A percentile compares a stretch with the other conserved stretches of the same genome.
These are phyloP conservation scores for Euphrasia confusa DNA, from an alignment of 257 asterid genomes.

Conservation along the genomic window DNA sequence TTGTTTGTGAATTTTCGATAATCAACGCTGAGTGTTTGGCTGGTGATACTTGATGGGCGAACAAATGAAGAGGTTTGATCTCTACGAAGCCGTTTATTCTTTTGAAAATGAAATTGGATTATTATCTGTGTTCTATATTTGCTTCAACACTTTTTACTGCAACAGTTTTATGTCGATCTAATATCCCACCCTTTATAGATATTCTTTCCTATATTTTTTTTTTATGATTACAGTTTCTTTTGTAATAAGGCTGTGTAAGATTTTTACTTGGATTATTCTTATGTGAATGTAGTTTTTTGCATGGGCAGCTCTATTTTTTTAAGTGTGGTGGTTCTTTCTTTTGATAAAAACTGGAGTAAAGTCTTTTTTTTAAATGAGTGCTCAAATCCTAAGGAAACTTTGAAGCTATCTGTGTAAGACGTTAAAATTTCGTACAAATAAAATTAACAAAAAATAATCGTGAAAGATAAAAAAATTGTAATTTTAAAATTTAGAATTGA, in stretches of 20 bases:
- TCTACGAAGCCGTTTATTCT: background rate
- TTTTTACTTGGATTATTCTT: constrained; percentile 11
- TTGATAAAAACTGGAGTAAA: no score
- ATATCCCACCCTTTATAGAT: constrained; percentile 8
- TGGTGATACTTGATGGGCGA: constrained; percentile 1
- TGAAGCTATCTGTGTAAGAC: no score
- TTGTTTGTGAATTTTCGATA: background rate
- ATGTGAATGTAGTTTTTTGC: no score
- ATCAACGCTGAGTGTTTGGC: background rate
- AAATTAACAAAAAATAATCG: no score
- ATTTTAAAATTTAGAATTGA: no score
- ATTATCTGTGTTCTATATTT: constrained; percentile 27
- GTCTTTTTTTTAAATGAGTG: no score
- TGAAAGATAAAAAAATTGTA: no score
- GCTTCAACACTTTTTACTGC: background rate
- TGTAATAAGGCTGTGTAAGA: constrained; percentile 37
- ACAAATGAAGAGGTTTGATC: constrained; percentile 24
- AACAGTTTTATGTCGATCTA: constrained; percentile 13
- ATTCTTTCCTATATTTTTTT: constrained; percentile 10
- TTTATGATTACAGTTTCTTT: constrained; percentile 27
- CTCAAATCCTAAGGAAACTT: no score
- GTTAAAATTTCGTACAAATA: no score
- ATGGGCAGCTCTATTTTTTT: no score
- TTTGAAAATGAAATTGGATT: background rate
- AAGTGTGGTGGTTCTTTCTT: no score